Evolutionary conservation across 2,329 filamentous ascomycete species (phyloP), one percentile per base, ranked within the genome.

Genomic region (Pseudocercospora crystallina): DNA sequence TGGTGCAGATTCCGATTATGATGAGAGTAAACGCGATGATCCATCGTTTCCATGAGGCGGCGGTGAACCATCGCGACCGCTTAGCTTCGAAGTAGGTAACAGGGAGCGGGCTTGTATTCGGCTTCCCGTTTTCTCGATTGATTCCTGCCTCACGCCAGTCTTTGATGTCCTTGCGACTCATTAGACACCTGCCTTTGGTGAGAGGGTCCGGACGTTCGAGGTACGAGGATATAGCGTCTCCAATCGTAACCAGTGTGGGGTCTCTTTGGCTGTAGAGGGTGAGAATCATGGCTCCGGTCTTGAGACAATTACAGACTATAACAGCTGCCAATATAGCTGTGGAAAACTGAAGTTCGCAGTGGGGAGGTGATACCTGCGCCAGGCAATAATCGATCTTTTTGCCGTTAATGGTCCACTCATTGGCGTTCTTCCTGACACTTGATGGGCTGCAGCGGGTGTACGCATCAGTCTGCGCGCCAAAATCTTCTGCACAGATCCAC

Each of bases 191-290:
- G 14, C 51, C 56, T 47, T 49, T 52, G 10, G 58, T 61, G 3
- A 49, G 30, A 26, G 47, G 33, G 37, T 61, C 56, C 20, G 56
- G 54, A 9, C 43, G 20, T 5, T 57, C 51, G 10, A 61, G 51
- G 26, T 51, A 61, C 41, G 54, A 56, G 5, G 56, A 33, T 26
- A 61, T 45, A 5, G 58, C 56, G 47, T 61, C 58, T 2, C 58
- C 58, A 8, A 59, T 41, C 10, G 57, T 59, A 13, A 59, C 53
- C 14, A 58, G 43, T n/a, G 56, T 49, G 2, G 33, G 43, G 8
- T 58, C 56, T 32, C 36, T 48, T 17, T 54, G 42, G n/a, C 39
- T 33, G 20, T 51, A 46, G 8, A 58, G 42, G n/a, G 50, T 47
- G n/a, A 47, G 15, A 17, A 56, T 39, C 56, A 58, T 58, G 12